A percentile compares a stretch with the other conserved stretches of the same genome.
Conservation (phyloP, 1,284 basidiomycete genomes). For the Cerrena zonata region DNA sequence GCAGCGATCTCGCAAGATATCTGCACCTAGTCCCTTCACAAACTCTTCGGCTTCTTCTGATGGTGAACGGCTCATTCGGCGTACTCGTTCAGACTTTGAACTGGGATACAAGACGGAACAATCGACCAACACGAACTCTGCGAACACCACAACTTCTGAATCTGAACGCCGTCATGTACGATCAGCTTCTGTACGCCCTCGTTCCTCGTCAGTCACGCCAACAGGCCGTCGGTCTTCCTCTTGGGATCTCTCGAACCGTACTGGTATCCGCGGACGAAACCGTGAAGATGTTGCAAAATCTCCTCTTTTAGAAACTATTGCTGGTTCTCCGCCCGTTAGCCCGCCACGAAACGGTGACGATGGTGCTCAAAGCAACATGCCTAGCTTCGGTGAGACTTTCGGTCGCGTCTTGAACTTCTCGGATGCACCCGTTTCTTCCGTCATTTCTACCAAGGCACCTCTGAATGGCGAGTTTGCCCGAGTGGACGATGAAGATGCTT, state of each 20-base stretch:
- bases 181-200: neutral
- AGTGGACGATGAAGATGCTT: conserved; percentile 3
- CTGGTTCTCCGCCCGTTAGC: neutral
- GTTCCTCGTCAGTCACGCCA: neutral
- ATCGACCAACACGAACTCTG: neutral
- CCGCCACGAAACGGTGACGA: neutral
- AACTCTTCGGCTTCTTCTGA: neutral
- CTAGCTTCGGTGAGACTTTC: neutral
- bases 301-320: conserved; percentile 2
- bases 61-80: neutral
- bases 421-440: neutral
- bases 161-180: neutral
- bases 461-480: neutral
- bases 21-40: neutral
- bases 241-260: neutral
- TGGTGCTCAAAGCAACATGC: neutral
- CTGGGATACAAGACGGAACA: neutral
- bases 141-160: neutral
- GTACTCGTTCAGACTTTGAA: neutral
- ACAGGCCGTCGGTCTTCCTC: neutral
- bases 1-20: neutral
- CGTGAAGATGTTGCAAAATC: neutral
- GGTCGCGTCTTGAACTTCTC: neutral
- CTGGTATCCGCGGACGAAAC: neutral
- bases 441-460: neutral